Evolutionary conservation across 2,329 filamentous ascomycete genomes (phyloP).

Genomic region (Phaeophleospora eucalypticola): DNA sequence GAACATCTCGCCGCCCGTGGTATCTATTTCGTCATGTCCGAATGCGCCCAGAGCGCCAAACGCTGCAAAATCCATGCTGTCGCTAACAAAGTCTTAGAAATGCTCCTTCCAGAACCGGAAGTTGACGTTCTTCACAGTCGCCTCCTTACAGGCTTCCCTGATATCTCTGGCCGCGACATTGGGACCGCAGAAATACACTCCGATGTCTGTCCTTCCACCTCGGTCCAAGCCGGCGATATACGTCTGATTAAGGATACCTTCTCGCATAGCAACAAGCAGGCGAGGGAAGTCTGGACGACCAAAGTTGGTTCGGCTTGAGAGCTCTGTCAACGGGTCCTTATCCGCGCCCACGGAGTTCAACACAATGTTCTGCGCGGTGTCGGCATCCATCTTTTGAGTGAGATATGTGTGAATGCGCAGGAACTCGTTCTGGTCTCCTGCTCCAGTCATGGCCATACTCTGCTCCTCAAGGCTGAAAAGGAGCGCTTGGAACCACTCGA

Average conservation of each 20-base stretch:
- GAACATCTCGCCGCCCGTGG: constrained; percentile 1
- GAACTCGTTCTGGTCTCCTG: constrained; percentile 69
- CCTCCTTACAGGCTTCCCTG: constrained; percentile 70
- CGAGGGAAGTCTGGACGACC: constrained; percentile 84
- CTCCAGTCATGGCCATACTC: constrained; percentile 57
- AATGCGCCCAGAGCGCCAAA: constrained; percentile 2
- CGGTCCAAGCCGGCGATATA: constrained; percentile 77
- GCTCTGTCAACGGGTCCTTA: constrained; percentile 85
- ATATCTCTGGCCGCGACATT: constrained; percentile 77
- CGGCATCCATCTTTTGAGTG: constrained; percentile 85
- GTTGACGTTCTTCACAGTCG: constrained; percentile 71
- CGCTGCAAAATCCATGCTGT: constrained; percentile 1
- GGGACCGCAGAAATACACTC: constrained; percentile 96
- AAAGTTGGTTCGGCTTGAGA: constrained; percentile 87
- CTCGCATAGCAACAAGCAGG: constrained; percentile 77
- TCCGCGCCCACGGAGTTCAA: constrained; percentile 88
- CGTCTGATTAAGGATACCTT: constrained; percentile 77
- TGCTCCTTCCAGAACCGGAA: constrained; percentile 99
- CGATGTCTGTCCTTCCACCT: constrained; percentile 71
- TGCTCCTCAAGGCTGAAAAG: constrained; percentile 87
- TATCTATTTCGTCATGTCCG: constrained; percentile 4
- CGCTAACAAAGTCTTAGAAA: constrained; percentile 34
- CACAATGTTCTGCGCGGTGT: constrained; percentile 94
- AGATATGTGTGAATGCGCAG: constrained; percentile 97
- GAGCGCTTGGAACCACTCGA: constrained; percentile 98